These are phyloP conservation scores for Abelmoschus esculentus DNA, from an alignment of 345 rosid species.

Conservation along the genomic window DNA sequence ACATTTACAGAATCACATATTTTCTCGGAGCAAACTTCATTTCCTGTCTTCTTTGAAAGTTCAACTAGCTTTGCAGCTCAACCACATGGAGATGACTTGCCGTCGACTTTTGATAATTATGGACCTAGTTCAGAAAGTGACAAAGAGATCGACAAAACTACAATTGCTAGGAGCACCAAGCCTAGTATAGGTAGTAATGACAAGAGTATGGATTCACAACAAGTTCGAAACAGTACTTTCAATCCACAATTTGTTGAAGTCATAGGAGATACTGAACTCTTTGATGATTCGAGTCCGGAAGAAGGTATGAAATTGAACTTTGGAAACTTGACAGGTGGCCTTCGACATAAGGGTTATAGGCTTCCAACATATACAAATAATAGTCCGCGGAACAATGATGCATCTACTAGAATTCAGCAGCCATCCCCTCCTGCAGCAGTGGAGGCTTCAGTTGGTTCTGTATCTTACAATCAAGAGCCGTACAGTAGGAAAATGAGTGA, in stretches of 20 bases:
- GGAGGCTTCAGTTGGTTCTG: constrained; percentile 20
- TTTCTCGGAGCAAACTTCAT: constrained; percentile 18
- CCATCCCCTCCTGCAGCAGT: constrained; percentile 14
- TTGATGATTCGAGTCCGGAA: constrained; percentile 27
- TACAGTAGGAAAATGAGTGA: constrained; percentile 19
- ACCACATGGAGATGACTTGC: constrained; percentile 33
- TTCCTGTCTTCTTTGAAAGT: constrained; percentile 35
- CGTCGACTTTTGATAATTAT: constrained; percentile 55
- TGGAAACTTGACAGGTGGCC: constrained; percentile 47
- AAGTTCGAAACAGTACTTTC: constrained; percentile 26
- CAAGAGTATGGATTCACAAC: constrained; percentile 19
- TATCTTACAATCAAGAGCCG: constrained; percentile 25
- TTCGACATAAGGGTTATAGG: constrained; percentile 37
- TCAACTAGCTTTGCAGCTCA: constrained; percentile 28
- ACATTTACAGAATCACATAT: constrained; percentile 23
- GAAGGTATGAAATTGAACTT: constrained; percentile 33
- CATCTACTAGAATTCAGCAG: constrained; percentile 20
- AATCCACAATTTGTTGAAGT: neutral
- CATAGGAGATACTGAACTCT: constrained; percentile 25
- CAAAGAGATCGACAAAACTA: constrained; percentile 25
- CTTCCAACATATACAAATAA: constrained; percentile 35
- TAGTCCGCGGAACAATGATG: constrained; percentile 24
- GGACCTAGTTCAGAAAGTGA: constrained; percentile 47
- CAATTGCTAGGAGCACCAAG: constrained; percentile 13
- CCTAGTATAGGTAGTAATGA: neutral